Base-by-base conservation (phyloP, 352 stramenopile species). In the Phytophthora pini region DNA sequence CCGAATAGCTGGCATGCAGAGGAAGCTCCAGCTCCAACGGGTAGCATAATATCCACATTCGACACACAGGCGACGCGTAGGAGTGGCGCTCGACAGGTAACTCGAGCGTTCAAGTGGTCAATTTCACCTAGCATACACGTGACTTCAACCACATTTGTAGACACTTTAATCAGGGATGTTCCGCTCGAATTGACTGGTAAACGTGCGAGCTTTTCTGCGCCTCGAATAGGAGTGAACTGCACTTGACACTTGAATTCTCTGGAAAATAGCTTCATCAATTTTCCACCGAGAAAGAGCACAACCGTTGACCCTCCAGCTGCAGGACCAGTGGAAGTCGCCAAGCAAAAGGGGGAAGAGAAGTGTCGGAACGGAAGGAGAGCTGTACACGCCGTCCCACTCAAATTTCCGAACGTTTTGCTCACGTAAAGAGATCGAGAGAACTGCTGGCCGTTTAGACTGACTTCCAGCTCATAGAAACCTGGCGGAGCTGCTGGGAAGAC, bases 401-500 rank as follows among this genome's bases (percentile, higher is more conserved):
- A 88, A 51, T 90, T 92, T 10, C 68, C 84, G 51, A 79, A 87
- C 20, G 59, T 74, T 48, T 83, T 84, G 15, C 62, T 71, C 72
- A 90, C 84, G 47, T 82, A 92, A 13, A 74, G 78, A 12, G 78
- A 87, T 3, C 40, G 57, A 0, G 80, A 82, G 26, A 88, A 92
- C 34, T 90, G 84, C 45, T 92, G 81, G 0, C 75, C 72, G 49
- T 92, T 92, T 2, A 92, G 61, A 68, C 80, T 92, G 10, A 90
- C 50, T 34, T 90, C 79, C 4, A 90, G 57, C 49, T 89, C 82
- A 56, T 87, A 92, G 34, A 75, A 90, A 0, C 80, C 76, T 1
- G 82, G 52, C 22, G 59, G 41, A 1, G 63, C 44, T 11, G 72
- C 48, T 52, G 74, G 56, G 53, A 83, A 82, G 5, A 61, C 32